Evolutionary conservation across 2,329 filamentous ascomycete species (phyloP).

Genomic region (Magnaporthiopsis incrustans): DNA sequence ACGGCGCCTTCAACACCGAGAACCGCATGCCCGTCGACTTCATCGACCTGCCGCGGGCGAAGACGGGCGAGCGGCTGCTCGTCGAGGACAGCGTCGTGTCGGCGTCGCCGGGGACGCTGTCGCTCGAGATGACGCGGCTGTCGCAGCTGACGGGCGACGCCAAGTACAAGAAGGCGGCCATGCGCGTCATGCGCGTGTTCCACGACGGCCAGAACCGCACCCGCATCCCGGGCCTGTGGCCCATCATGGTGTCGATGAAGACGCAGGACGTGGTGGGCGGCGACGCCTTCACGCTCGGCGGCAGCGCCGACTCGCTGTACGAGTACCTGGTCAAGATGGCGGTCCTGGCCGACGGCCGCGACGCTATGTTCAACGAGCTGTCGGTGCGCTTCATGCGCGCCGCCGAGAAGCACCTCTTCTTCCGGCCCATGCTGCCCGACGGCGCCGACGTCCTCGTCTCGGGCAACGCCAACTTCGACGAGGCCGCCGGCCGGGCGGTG

Average conservation of each 20-base stretch:
- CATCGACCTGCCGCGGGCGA: slow-evolving; percentile 34
- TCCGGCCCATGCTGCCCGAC: slow-evolving; percentile 52
- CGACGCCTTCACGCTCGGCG: slow-evolving; percentile 25
- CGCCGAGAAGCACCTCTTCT: slow-evolving; percentile 53
- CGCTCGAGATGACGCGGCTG: slow-evolving; percentile 64
- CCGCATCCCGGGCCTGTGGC: slow-evolving; percentile 65
- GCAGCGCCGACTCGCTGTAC: slow-evolving; percentile 33
- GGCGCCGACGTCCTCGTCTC: slow-evolving; percentile 54
- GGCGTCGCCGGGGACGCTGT: slow-evolving; percentile 53
- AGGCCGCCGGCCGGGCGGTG: slow-evolving; percentile 19
- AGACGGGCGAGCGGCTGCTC: slow-evolving; percentile 24
- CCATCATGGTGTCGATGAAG: slow-evolving; percentile 52
- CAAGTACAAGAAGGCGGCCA: slow-evolving; percentile 67
- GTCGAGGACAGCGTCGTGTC: slow-evolving; percentile 31
- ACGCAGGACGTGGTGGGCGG: slow-evolving; percentile 32
- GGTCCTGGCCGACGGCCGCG: slow-evolving; percentile 49
- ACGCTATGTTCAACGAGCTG: slow-evolving; percentile 50
- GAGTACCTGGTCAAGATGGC: slow-evolving; percentile 45
- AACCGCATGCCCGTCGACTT: slow-evolving; percentile 39
- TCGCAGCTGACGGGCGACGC: slow-evolving; percentile 64
- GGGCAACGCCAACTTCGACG: slow-evolving; percentile 28
- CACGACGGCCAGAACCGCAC: slow-evolving; percentile 58
- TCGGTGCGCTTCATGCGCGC: slow-evolving; percentile 54
- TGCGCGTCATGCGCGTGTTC: slow-evolving; percentile 59
- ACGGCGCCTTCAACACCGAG: slow-evolving; percentile 35